Evolutionary conservation across 164 flowering plant genomes (phyloP).

Genomic region (Amborella trichopoda): DNA sequence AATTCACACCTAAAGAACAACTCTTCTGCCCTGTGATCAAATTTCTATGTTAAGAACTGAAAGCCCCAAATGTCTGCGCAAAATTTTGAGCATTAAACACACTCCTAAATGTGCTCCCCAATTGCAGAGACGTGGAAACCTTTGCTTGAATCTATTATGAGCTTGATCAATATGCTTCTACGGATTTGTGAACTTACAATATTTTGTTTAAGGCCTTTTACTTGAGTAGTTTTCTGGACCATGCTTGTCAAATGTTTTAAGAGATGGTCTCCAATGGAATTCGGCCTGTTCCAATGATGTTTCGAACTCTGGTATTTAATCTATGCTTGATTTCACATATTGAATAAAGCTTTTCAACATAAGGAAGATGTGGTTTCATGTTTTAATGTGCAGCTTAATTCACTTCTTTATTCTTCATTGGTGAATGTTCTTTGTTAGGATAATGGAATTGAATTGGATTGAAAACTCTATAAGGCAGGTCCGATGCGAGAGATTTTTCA

Average conservation of each 20-base stretch:
- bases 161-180: conserved; percentile 15
- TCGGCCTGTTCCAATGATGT: conserved; percentile 38
- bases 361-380: conserved; percentile 37
- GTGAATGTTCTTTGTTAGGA: conserved; percentile 44
- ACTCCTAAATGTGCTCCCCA: conserved; percentile 37
- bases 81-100: conserved; percentile 38
- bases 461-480: conserved; percentile 37
- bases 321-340: conserved; percentile 26
- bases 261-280: conserved; percentile 49
- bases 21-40: conserved; percentile 55
- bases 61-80: conserved; percentile 29
- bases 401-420: conserved; percentile 36
- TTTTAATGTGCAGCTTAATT: conserved; percentile 26
- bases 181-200: conserved; percentile 68
- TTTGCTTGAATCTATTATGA: conserved; percentile 25
- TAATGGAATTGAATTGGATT: conserved; percentile 21
- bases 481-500: conserved; percentile 30
- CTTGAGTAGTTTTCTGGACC: conserved; percentile 14
- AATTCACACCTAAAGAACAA: conserved; percentile 36
- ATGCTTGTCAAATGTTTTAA: conserved; percentile 46
- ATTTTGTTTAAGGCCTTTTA: conserved; percentile 45
- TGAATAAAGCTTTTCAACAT: conserved; percentile 45
- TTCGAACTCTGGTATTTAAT: conserved; percentile 41
- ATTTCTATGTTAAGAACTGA: conserved; percentile 42
- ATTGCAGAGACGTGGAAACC: conserved; percentile 27